Evolutionary conservation across 306 rosid species (phyloP).

Genomic region (Dalbergia cultrata): DNA sequence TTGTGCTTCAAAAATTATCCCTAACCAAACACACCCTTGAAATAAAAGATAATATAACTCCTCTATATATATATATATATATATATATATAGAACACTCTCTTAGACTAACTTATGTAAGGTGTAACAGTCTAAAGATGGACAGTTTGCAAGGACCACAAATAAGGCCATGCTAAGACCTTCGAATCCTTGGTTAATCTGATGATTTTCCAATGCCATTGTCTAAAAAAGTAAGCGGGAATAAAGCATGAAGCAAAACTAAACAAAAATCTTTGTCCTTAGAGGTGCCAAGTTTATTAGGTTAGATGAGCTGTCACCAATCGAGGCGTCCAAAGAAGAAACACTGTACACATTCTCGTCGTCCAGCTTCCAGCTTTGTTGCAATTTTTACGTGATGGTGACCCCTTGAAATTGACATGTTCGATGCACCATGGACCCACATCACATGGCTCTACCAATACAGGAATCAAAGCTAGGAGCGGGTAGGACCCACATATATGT

Average conservation of each 20-base stretch:
- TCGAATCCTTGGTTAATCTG: not conserved
- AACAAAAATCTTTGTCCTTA: constrained; percentile 12
- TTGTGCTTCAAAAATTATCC: too few relatives aligned
- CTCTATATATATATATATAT: not conserved
- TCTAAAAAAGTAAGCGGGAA: not conserved
- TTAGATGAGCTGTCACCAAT: constrained; percentile 54
- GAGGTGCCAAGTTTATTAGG: constrained; percentile 35
- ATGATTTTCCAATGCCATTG: not conserved
- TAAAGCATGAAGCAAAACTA: not conserved
- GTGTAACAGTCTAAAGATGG: not conserved
- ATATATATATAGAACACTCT: not conserved
- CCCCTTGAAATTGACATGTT: constrained; percentile 51
- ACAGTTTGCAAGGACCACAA: not conserved
- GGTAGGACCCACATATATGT: constrained; percentile 50
- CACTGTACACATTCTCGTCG: constrained; percentile 44
- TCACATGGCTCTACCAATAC: constrained; percentile 75
- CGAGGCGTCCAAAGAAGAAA: constrained; percentile 24
- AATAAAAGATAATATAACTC: not conserved
- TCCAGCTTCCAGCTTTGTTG: constrained; percentile 48
- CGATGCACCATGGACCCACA: constrained; percentile 54
- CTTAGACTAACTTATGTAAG: not conserved
- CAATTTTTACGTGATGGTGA: constrained; percentile 60
- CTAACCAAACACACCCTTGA: not conserved
- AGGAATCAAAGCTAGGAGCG: constrained; percentile 44
- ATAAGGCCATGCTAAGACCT: not conserved